Evolutionary conservation across 176 grass and related monocot species (phyloP).

Genomic region (Chrysopogon serrulatus): DNA sequence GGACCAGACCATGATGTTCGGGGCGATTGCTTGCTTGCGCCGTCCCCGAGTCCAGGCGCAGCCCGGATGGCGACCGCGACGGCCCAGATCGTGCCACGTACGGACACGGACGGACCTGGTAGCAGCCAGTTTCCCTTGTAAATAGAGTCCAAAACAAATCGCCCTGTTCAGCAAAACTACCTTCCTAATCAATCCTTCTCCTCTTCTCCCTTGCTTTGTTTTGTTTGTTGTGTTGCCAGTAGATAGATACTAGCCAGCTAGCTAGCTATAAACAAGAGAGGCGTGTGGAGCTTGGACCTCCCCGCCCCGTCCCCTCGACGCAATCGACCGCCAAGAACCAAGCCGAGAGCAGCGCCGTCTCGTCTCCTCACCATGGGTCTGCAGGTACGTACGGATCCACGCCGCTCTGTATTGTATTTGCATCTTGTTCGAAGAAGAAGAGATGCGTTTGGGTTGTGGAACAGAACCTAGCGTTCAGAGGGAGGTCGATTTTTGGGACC

Average conservation of each 20-base stretch:
- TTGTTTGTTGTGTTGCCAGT: too few species aligned
- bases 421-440: neutral
- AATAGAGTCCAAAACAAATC: neutral
- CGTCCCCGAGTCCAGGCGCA: too few species aligned
- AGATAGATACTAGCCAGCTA: too few species aligned
- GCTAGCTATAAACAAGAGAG: neutral
- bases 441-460: neutral
- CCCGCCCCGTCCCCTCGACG: neutral
- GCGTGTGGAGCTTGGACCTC: neutral
- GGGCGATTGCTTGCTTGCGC: too few species aligned
- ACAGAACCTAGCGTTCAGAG: neutral
- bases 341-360: neutral
- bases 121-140: neutral
- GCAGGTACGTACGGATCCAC: slow-evolving; percentile 7
- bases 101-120: neutral
- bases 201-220: too few species aligned
- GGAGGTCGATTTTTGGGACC: neutral
- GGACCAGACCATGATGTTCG: too few species aligned
- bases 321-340: neutral
- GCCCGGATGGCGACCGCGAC: too few species aligned
- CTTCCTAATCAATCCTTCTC: too few species aligned
- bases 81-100: neutral
- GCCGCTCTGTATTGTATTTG: too few species aligned
- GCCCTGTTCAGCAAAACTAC: neutral
- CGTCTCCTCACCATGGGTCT: slow-evolving; percentile 12